These are phyloP conservation scores for Linum tenue DNA, from an alignment of 345 rosid species.

Conservation along the genomic window DNA sequence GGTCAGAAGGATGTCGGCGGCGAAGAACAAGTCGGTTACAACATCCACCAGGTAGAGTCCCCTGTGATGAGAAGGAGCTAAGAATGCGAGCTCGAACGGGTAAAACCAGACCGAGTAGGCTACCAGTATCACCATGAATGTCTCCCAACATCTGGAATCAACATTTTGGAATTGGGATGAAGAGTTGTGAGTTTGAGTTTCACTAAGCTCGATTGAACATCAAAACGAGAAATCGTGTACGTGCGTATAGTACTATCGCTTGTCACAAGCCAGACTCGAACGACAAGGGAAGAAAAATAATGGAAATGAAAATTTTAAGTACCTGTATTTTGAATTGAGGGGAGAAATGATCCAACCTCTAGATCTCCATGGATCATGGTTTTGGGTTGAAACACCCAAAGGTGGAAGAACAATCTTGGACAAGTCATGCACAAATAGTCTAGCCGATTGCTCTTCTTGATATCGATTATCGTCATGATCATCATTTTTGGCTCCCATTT, in stretches of 20 bases:
- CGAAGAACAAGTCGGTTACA: slow-evolving; percentile 69
- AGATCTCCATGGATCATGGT: slow-evolving; percentile 31
- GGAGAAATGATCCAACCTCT: slow-evolving; percentile 64
- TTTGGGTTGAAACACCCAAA: slow-evolving; percentile 51
- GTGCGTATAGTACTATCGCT: no score
- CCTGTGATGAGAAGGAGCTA: slow-evolving; percentile 23
- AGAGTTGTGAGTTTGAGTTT: no score
- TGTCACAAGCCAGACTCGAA: no score
- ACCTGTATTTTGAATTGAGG: slow-evolving; percentile 88
- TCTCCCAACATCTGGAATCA: slow-evolving; percentile 62
- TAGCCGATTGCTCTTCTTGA: slow-evolving; percentile 11
- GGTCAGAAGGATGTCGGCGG: slow-evolving; percentile 61
- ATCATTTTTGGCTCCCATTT: background rate
- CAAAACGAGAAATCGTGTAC: no score
- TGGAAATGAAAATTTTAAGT: background rate
- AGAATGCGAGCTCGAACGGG: slow-evolving; percentile 74
- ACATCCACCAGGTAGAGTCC: slow-evolving; percentile 49
- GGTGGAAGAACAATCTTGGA: slow-evolving; percentile 91
- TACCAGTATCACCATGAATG: slow-evolving; percentile 72
- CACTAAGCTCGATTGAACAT: no score
- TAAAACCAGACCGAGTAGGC: slow-evolving; percentile 80
- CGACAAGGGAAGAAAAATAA: no score
- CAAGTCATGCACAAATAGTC: slow-evolving; percentile 15
- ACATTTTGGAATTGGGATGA: no score
- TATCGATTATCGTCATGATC: slow-evolving; percentile 13